phyloP scores from a whole-genome alignment of 2,329 filamentous ascomycete genomes.

The Aspergillus vadensis region DNA sequence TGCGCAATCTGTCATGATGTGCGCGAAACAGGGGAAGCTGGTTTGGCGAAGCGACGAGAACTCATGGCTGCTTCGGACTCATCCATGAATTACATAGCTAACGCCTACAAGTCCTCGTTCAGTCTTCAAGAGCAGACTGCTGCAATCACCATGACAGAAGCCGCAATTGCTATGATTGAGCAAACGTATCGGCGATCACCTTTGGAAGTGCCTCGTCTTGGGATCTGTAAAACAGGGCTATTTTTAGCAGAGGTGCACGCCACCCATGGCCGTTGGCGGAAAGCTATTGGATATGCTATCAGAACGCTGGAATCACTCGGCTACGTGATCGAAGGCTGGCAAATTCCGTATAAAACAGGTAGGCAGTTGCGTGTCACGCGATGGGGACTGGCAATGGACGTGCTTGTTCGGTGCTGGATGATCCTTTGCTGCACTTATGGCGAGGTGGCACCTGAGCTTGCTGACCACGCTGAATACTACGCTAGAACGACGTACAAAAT shows the following conservation, averaged over 20 bases:
- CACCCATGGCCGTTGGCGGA: conserved; percentile 6
- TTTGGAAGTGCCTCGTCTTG: conserved; percentile 27
- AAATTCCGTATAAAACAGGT: conserved; percentile 5
- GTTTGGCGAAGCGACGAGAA: conserved; percentile 17
- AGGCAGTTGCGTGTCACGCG: conserved; percentile 18
- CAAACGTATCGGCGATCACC: conserved; percentile 28
- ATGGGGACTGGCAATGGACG: conserved; percentile 35
- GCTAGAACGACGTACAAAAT: conserved; percentile 37
- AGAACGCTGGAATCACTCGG: conserved; percentile 29
- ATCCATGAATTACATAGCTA: not conserved
- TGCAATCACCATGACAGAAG: conserved; percentile 15
- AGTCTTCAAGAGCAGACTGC: not conserved
- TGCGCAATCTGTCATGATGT: conserved; percentile 28
- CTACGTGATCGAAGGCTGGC: conserved; percentile 28
- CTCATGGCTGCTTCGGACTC: conserved; percentile 2
- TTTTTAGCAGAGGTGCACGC: conserved; percentile 22
- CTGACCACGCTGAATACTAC: conserved; percentile 30
- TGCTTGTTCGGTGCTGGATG: conserved; percentile 32
- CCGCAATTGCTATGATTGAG: conserved; percentile 15
- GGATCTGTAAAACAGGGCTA: conserved; percentile 19
- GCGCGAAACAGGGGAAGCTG: conserved; percentile 1
- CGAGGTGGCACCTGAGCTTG: conserved; percentile 19
- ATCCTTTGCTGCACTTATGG: conserved; percentile 29
- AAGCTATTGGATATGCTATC: conserved; percentile 24
- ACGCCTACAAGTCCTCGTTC: not conserved